A percentile compares a stretch with the other conserved stretches of the same genome.
Conservation (phyloP, 371 early-diverging fungal genomes). For the Rhizopus sp. region DNA sequence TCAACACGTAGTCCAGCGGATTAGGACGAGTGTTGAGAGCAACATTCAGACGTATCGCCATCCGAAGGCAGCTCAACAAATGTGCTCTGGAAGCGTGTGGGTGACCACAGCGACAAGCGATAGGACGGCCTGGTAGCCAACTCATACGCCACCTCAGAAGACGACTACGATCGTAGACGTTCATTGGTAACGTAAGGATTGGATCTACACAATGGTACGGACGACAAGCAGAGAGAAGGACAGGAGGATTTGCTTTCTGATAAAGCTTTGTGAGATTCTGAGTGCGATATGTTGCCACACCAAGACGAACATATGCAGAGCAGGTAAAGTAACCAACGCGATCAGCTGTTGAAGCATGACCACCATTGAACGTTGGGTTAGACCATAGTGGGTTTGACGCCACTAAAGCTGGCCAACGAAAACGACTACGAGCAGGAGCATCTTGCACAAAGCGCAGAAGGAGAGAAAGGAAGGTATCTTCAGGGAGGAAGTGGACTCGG, state of each 20-base stretch:
- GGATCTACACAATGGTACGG: slow-evolving; percentile 7
- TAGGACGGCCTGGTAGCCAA: slow-evolving; percentile 11
- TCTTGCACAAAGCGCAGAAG: background rate
- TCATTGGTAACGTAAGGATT: slow-evolving; percentile 3
- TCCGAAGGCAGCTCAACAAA: background rate
- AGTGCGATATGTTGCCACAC: too few species aligned
- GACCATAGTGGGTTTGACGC: too few species aligned
- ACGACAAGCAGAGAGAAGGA: slow-evolving; percentile 5
- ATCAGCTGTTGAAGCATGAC: too few species aligned
- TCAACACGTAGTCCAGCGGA: background rate
- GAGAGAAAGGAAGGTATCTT: slow-evolving; percentile 13
- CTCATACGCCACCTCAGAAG: slow-evolving; percentile 20
- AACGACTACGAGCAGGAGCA: too few species aligned
- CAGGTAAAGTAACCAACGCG: too few species aligned
- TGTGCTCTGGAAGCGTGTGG: slow-evolving; percentile 6
- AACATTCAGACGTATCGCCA: background rate
- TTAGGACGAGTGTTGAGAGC: background rate
- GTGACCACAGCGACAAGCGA: slow-evolving; percentile 5
- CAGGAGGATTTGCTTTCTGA: background rate
- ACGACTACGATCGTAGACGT: slow-evolving; percentile 1
- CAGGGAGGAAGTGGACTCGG: slow-evolving; percentile 9
- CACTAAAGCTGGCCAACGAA: too few species aligned
- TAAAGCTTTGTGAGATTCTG: too few species aligned
- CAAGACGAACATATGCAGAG: too few species aligned
- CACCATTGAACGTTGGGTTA: too few species aligned